A percentile compares a stretch with the other conserved stretches of the same genome.
Evolutionary conservation across 352 stramenopile genomes (phyloP).

Genomic region (Lagenidium giganteum): DNA sequence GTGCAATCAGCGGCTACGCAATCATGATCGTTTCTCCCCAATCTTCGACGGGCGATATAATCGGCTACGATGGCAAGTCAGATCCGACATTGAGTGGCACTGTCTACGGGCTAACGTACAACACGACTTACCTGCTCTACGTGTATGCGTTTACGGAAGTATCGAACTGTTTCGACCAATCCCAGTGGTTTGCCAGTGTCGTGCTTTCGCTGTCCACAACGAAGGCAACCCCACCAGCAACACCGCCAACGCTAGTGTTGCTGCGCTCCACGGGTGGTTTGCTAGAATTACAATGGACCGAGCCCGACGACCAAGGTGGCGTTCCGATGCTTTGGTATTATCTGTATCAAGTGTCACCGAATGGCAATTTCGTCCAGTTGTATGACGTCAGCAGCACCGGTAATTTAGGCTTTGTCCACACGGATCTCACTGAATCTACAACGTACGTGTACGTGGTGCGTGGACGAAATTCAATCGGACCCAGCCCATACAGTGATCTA

Average conservation of each 20-base stretch:
- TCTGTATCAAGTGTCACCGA: slow-evolving; percentile 19
- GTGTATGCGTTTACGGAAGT: slow-evolving; percentile 29
- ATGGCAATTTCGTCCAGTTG: not conserved
- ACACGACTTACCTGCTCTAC: slow-evolving; percentile 24
- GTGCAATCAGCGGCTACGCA: slow-evolving; percentile 36
- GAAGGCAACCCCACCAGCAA: slow-evolving; percentile 15
- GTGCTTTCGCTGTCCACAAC: slow-evolving; percentile 8
- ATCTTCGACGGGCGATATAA: not conserved
- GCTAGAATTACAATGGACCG: slow-evolving; percentile 26
- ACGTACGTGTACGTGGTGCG: too few species aligned
- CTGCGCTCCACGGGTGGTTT: slow-evolving; percentile 25
- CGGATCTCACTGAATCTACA: too few species aligned
- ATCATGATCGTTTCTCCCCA: slow-evolving; percentile 22
- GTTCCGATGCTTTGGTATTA: slow-evolving; percentile 24
- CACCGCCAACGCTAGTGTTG: slow-evolving; percentile 19
- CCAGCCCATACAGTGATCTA: too few species aligned
- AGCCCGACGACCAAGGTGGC: slow-evolving; percentile 26
- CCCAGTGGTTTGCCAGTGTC: slow-evolving; percentile 16
- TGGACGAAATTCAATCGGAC: too few species aligned
- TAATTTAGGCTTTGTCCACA: too few species aligned
- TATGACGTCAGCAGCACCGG: too few species aligned
- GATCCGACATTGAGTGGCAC: slow-evolving; percentile 11
- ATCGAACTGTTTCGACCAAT: slow-evolving; percentile 23
- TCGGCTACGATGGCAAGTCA: slow-evolving; percentile 48
- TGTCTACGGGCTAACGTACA: slow-evolving; percentile 23